phyloP scores from a whole-genome alignment of 768 basidiomycete genomes.

The Crepidotus variabilis region DNA sequence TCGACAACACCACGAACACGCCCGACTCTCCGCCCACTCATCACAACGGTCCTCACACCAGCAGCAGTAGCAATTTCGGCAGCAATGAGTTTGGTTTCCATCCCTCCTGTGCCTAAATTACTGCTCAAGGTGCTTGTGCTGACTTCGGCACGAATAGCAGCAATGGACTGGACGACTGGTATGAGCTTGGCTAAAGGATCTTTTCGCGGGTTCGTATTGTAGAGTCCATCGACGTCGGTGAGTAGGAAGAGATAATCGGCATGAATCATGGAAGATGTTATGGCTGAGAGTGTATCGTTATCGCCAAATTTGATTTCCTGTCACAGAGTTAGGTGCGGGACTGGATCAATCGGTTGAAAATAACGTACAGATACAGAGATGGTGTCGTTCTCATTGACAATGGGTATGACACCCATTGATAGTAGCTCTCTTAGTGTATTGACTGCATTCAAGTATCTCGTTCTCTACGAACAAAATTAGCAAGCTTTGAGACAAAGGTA shows the following conservation, averaged over 20 bases:
- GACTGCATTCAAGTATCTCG: slow-evolving; percentile 93
- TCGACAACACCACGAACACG: slow-evolving; percentile 81
- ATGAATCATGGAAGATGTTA: slow-evolving; percentile 95
- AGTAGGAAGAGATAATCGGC: slow-evolving; percentile 96
- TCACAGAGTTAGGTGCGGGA: not conserved
- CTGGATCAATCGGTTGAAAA: not conserved
- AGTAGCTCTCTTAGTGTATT: slow-evolving; percentile 92
- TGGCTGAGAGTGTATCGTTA: slow-evolving; percentile 96
- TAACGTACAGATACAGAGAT: slow-evolving; percentile 89
- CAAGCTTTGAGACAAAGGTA: not conserved
- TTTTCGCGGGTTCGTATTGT: slow-evolving; percentile 92
- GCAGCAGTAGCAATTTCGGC: slow-evolving; percentile 96
- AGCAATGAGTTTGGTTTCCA: slow-evolving; percentile 99
- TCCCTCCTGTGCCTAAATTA: slow-evolving; percentile 93
- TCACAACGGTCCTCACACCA: slow-evolving; percentile 89
- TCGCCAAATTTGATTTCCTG: slow-evolving; percentile 99
- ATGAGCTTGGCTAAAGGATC: slow-evolving; percentile 81
- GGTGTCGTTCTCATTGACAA: slow-evolving; percentile 99
- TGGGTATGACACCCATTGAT: slow-evolving; percentile 92
- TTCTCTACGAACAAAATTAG: slow-evolving; percentile 52
- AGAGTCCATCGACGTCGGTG: slow-evolving; percentile 95
- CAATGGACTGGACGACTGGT: slow-evolving; percentile 77
- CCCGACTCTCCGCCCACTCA: slow-evolving; percentile 74
- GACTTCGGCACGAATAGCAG: slow-evolving; percentile 79
- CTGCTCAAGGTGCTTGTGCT: slow-evolving; percentile 92